Percentiles rank a stretch among this genome's conserved stretches.
phyloP scores from a whole-genome alignment of 345 rosid species.

The Sapria himalayana region DNA sequence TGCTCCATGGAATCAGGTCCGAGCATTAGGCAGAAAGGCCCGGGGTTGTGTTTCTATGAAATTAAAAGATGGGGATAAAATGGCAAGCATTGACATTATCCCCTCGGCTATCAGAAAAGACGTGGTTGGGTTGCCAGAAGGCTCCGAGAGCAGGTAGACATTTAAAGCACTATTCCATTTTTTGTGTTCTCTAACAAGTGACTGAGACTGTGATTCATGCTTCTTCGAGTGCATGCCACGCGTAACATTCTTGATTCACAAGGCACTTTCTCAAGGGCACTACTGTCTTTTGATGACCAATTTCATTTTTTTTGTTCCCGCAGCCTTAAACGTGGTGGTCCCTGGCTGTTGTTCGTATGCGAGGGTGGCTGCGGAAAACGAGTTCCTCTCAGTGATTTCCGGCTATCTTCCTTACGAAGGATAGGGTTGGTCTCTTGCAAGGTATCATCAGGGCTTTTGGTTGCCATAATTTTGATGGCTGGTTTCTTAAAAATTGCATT shows the following conservation, averaged over 20 bases:
- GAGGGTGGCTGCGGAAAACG: conserved; percentile 88
- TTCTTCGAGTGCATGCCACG: too few species aligned
- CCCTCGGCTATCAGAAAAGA: conserved; percentile 37
- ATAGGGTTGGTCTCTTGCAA: conserved; percentile 69
- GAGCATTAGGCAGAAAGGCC: conserved; percentile 67
- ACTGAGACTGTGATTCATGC: too few species aligned
- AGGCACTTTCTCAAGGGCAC: too few species aligned
- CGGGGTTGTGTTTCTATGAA: conserved; percentile 84
- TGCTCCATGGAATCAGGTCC: conserved; percentile 43
- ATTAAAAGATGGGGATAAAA: conserved; percentile 51
- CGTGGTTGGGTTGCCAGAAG: conserved; percentile 23
- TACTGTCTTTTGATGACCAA: background rate
- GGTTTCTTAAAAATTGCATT: background rate
- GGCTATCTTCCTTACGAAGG: conserved; percentile 34
- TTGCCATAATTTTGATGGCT: background rate
- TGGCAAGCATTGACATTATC: conserved; percentile 86
- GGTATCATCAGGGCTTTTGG: conserved; percentile 20
- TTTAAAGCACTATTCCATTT: background rate
- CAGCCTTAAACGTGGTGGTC: conserved; percentile 38
- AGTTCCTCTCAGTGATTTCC: conserved; percentile 70
- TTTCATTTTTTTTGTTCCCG: conserved; percentile 5
- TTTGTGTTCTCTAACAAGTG: too few species aligned
- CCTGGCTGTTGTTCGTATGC: conserved; percentile 75
- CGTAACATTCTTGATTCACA: too few species aligned
- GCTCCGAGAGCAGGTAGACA: conserved; percentile 26